Percentiles rank a stretch among this genome's conserved stretches.
Conservation (phyloP, 1,284 basidiomycete genomes). For the Amylostereum chailletii region DNA sequence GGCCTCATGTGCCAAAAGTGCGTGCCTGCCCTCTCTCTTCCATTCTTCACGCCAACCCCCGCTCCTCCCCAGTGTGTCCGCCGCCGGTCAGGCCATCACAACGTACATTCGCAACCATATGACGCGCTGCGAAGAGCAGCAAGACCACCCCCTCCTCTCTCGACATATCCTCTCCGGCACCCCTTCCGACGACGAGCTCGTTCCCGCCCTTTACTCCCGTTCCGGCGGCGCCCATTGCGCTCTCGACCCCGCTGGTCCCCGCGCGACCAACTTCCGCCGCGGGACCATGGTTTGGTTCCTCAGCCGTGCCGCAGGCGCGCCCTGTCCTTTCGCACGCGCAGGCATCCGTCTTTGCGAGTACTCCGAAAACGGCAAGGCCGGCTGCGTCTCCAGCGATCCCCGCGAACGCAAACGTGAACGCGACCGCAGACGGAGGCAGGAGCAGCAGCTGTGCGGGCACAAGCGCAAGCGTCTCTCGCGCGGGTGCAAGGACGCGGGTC, state of each 20-base stretch:
- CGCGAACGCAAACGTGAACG: slow-evolving; percentile 33
- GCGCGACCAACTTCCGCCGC: slow-evolving; percentile 65
- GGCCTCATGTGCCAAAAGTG: slow-evolving; percentile 70
- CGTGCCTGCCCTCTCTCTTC: slow-evolving; percentile 19
- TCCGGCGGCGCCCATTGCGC: slow-evolving; percentile 55
- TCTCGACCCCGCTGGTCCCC: slow-evolving; percentile 32
- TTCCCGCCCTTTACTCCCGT: slow-evolving; percentile 60
- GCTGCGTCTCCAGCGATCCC: slow-evolving; percentile 15
- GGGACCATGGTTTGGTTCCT: slow-evolving; percentile 76
- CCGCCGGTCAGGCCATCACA: slow-evolving; percentile 70
- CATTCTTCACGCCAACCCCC: slow-evolving; percentile 4
- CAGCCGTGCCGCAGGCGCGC: slow-evolving; percentile 60
- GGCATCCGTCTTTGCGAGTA: slow-evolving; percentile 67
- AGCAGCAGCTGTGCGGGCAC: slow-evolving; percentile 44
- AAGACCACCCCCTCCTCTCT: slow-evolving; percentile 64
- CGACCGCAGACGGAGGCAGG: slow-evolving; percentile 25
- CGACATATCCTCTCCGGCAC: slow-evolving; percentile 68
- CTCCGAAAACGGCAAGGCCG: slow-evolving; percentile 36
- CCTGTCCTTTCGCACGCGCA: slow-evolving; percentile 62
- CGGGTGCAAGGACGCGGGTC: slow-evolving; percentile 30
- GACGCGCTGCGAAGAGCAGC: slow-evolving; percentile 56
- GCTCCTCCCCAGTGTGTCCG: slow-evolving; percentile 45
- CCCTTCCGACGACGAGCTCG: slow-evolving; percentile 57
- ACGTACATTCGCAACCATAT: slow-evolving; percentile 69
- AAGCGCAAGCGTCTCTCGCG: slow-evolving; percentile 60